Base-by-base conservation (phyloP, 257 asterid genomes). In the Coffea canephora region DNA sequence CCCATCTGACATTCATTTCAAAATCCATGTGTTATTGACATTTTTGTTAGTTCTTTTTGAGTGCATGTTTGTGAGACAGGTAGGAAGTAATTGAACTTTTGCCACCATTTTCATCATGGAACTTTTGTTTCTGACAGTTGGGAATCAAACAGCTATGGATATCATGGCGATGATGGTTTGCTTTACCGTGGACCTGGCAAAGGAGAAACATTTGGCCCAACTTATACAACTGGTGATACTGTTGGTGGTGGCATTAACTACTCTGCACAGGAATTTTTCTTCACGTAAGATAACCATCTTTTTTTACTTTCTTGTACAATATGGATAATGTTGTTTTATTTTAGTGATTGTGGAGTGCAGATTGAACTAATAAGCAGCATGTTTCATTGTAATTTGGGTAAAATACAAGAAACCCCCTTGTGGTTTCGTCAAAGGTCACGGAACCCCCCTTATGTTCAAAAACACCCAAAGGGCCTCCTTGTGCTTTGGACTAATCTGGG, bases 161-260 rank as follows among this genome's bases (percentile, higher is more conserved):
- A 96, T 89, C 98, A 90, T 78, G 98, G 97, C 55, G 98, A 91
- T 83, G 97, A 94, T 83, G 98, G 98, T 36, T 86, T 86, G 72
- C 95, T 96, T 73, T 94, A 94, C 82, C 97, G 91, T 78, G 99
- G 99, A 61, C 94, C 89, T 55, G 97, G 88, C 71, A 94, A 91
- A 79, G 99, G 99, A 82, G 99, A 94, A 67, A 31, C 89, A 11
- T 96, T 96, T 86, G 98, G 98, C 62, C 97, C 99, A 67, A 89
- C 92, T 52, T 94, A 72, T 82, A 86, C 97, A 64, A 85, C 96
- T 45, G 98, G 94, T 73, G 99, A 96, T 82, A 92, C 92, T 13
- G 93, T 92, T 83, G 99, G 99, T 64, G 94, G 97, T 70, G 99
- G 99, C 76, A 94, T 96, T 87, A 96, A 91, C 83, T 92, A 92